Evolutionary conservation across 1,284 basidiomycete genomes (phyloP), one percentile per base, ranked within the genome.

Genomic region (Malassezia equina): DNA sequence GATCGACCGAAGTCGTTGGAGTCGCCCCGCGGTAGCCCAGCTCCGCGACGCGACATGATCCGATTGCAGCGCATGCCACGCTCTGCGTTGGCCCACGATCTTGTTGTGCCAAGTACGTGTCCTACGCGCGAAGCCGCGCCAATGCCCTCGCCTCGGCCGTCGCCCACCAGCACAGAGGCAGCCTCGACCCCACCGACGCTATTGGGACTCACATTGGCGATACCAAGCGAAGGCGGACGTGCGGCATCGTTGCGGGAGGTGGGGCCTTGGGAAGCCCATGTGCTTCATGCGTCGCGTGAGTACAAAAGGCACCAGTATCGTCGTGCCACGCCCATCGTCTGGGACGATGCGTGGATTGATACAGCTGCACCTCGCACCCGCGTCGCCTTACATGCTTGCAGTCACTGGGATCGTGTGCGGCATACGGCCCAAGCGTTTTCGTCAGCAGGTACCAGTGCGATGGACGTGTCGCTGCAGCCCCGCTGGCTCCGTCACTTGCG

Each of bases 61-160:
- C 76, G 78, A 0, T 61, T 80, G n/a, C 79, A 79, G 57, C 69
- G 78, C 2, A 78, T 81, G 2, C 79, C 79, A 0, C 79, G 79
- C 1, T 76, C 77, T 7, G 69, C 78, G n/a, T 58, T 79, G 33
- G 79, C 80, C 0, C 76, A 77, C 12, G 79, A 80, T 32, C 60
- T 80, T 19, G 64, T 61, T 41, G 45, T 61, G 27, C 61, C 69
- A 25, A 47, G 19, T 5, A 7, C 49, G 21, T 17, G 34, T 7
- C 19, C 19, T 7, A 15, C 40, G 19, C 47, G 47, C 19, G 47
- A 49, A 9, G 12, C 34, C 7, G n/a, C 25, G 5, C 34, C 21
- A n/a, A n/a, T 49, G n/a, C 8, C 39, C 17, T 56, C 54, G 24
- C 54, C 54, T 12, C 54, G 25, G 17, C 41, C 54, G 17, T 56